Conservation (phyloP, 2,329 filamentous ascomycete species). For the Scedosporium aurantiacum region DNA sequence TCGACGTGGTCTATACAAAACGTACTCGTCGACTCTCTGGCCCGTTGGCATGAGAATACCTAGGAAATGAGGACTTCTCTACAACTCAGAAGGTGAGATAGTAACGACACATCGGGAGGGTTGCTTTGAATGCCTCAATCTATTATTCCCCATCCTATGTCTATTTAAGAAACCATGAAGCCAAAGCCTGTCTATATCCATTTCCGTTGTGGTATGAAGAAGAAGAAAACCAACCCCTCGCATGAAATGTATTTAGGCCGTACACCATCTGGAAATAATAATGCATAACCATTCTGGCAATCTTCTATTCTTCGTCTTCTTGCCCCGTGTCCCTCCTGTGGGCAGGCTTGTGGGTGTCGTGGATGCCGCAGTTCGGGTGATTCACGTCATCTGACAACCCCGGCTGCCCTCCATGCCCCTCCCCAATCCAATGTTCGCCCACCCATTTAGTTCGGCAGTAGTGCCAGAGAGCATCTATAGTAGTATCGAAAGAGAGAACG, state of each 20-base stretch:
- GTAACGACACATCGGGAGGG: too few species aligned
- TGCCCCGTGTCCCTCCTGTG: too few species aligned
- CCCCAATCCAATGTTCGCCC: background rate
- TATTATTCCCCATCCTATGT: background rate
- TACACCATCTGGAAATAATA: background rate
- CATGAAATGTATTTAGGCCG: background rate
- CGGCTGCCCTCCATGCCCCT: background rate
- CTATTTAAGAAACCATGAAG: background rate
- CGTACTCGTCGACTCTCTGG: background rate
- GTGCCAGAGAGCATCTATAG: background rate
- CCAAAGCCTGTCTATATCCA: background rate
- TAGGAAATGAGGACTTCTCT: background rate
- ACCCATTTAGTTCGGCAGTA: background rate
- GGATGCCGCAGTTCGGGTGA: background rate
- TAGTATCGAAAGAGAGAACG: background rate
- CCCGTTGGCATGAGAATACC: background rate
- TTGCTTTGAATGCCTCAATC: background rate
- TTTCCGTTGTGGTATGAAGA: background rate
- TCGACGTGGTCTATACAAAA: background rate
- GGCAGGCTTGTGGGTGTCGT: background rate
- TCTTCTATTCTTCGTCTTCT: background rate
- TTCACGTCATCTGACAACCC: slow-evolving; percentile 1
- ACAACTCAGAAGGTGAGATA: too few species aligned
- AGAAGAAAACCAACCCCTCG: background rate
- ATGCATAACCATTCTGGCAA: background rate